Base-by-base conservation (phyloP, 2,329 filamentous ascomycete genomes). In the Microcera coccophila region DNA sequence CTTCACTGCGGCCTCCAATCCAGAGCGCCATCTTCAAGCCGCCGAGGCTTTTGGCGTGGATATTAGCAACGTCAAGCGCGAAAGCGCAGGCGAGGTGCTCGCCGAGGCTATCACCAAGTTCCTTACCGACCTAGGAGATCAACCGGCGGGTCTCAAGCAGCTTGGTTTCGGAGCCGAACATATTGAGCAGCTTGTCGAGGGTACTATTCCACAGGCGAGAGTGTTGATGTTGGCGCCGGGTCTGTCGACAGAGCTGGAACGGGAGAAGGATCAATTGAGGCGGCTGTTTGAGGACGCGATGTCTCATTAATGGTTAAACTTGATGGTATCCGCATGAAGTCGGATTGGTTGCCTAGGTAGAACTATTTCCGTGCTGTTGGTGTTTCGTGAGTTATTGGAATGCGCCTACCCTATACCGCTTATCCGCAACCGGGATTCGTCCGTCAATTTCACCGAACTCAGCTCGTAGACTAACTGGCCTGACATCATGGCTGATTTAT, bases 41-140 rank as follows among this genome's bases (percentile, higher is more conserved):
- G 91, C 93, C 0, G 90, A 95, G 64, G 82, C 79, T 0, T 97
- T 98, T 53, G 93, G 91, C 2, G 86, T 94, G 2, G 93, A 98
- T 59, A 81, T 94, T 38, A 84, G 80, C 33, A 86, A 90, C 39
- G 89, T 94, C 15, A 95, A 94, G 73, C 79, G 78, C 39, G 91
- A 95, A 67, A 90, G 84, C 47, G 93, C 93, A 0, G 94, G 93
- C 5, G 88, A 91, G 61, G 85, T 96, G 1, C 72, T 98, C 1
- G 81, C 82, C 3, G 90, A 96, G 48, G 91, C 91, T 0, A 66
- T 98, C 18, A 74, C 82, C 16, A 77, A 84, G 50, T 98, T 98
- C 67, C 69, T 98, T 32, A 79, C 84, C 11, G 80, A 84, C 19
- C 69, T 98, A 12, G 93, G 93, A 21, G 93, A 94, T 59, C 93